Evolutionary conservation across 2,329 filamentous ascomycete genomes (phyloP), one percentile per base, ranked within the genome.

Genomic region (Alternaria incomplexa): DNA sequence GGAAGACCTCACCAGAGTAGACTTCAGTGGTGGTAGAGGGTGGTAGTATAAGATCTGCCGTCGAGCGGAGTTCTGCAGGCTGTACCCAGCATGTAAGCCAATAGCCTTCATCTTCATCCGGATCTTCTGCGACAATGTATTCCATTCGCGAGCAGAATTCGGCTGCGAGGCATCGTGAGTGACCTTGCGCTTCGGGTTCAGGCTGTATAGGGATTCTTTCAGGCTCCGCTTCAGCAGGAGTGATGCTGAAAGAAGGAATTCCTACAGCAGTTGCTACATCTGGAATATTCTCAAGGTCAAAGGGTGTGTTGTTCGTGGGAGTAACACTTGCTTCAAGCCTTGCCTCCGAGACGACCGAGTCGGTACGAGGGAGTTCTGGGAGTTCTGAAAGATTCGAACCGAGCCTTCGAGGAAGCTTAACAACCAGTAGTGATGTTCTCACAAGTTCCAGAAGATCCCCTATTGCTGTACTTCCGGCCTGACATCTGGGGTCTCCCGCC

Each of bases 401-500:
- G 6, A 52, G 28, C 15, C 50, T 26, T 26, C 40, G 20, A 3
- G 58, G 62, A 25, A 65, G 45, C 9, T 51, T 56, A 3, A 65
- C 62, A 4, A 62, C 59, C 2, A 65, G 51, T 13, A 65, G 25
- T n/a, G 30, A 32, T 20, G 23, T 56, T n/a, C 36, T 25, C 8
- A 65, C 62, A 2, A 65, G 12, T 23, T 65, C 59, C 25, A 62
- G 30, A 15, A 65, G 59, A 43, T 65, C 51, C 5, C 59, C 59
- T 9, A 65, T 17, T 2, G 59, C 62, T 6, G 54, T 62, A 17
- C n/a, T 59, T 1, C 46, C 46, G 5, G 26, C 32, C 13, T 10
- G 11, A 13, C 54, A 64, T 26, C 12, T 44, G 1, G 56, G 44
- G 15, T 69, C 65, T 3, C 45, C 30, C 4, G 20, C 32, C 25